phyloP scores from a whole-genome alignment of 169 alveolate genomes.

The Amoebophrya sp. region DNA sequence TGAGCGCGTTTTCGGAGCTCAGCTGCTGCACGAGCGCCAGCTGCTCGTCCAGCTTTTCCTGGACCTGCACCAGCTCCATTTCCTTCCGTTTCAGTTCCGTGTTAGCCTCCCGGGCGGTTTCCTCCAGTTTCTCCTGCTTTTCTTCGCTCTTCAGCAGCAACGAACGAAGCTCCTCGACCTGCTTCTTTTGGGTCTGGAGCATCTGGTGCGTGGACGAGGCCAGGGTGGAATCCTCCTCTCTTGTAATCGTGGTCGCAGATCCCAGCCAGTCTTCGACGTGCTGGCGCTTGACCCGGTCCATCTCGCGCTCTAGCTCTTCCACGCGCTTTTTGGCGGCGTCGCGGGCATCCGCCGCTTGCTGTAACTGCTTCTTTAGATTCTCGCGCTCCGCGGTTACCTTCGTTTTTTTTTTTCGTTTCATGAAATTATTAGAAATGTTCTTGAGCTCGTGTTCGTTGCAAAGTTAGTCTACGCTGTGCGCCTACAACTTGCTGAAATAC shows the following conservation, averaged over 20 bases:
- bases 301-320: neutral
- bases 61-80: neutral
- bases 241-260: neutral
- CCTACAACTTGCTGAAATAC: neutral
- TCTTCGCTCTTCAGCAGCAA: neutral
- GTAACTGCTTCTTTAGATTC: neutral
- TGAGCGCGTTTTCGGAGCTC: neutral
- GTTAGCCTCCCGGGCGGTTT: neutral
- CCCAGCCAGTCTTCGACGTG: constrained; percentile 20
- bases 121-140: neutral
- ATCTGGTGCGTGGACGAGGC: neutral
- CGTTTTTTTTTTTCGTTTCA: neutral
- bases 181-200: neutral
- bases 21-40: neutral
- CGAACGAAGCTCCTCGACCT: neutral
- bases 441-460: no score
- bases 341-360: neutral
- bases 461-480: no score
- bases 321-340: neutral
- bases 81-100: neutral
- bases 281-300: neutral
- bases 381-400: neutral
- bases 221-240: neutral
- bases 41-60: neutral
- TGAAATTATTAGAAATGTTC: neutral